phyloP scores from a whole-genome alignment of 1,139 yeast genomes.

The Candida mesenterica region DNA sequence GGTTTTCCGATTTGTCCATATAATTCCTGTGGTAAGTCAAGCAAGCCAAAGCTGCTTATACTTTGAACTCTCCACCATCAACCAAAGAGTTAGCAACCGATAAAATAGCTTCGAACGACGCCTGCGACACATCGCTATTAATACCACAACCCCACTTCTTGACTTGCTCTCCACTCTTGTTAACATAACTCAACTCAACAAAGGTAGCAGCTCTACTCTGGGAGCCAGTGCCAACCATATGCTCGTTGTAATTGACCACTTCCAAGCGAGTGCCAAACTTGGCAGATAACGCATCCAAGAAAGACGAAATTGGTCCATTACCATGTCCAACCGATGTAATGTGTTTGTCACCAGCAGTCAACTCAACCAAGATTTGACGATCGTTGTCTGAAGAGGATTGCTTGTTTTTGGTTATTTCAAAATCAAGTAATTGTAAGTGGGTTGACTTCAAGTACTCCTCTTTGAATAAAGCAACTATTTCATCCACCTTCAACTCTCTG shows the following conservation, averaged over 20 bases:
- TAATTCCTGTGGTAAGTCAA: background rate
- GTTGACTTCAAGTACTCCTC: slow-evolving; percentile 29
- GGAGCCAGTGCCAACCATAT: slow-evolving; percentile 43
- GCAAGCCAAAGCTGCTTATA: no score
- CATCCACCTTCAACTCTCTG: slow-evolving; percentile 45
- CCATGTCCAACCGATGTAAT: slow-evolving; percentile 36
- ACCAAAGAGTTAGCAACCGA: slow-evolving; percentile 39
- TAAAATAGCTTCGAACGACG: slow-evolving; percentile 48
- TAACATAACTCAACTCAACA: slow-evolving; percentile 38
- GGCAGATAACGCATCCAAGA: slow-evolving; percentile 39
- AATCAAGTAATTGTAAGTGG: slow-evolving; percentile 33
- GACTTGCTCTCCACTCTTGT: slow-evolving; percentile 25
- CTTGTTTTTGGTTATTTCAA: slow-evolving; percentile 29
- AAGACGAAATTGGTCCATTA: slow-evolving; percentile 50
- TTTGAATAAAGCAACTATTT: slow-evolving; percentile 40
- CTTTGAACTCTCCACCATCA: slow-evolving; percentile 23
- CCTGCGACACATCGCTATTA: slow-evolving; percentile 45
- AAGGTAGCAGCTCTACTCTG: slow-evolving; percentile 48
- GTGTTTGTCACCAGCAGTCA: slow-evolving; percentile 17
- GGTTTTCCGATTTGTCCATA: no score
- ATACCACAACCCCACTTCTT: slow-evolving; percentile 48
- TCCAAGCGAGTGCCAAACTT: slow-evolving; percentile 35
- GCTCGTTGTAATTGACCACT: slow-evolving; percentile 45
- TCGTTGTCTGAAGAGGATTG: slow-evolving; percentile 17
- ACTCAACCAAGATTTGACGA: slow-evolving; percentile 26